phyloP scores from a whole-genome alignment of 2,329 filamentous ascomycete genomes.

The Botrytis sinoallii region DNA sequence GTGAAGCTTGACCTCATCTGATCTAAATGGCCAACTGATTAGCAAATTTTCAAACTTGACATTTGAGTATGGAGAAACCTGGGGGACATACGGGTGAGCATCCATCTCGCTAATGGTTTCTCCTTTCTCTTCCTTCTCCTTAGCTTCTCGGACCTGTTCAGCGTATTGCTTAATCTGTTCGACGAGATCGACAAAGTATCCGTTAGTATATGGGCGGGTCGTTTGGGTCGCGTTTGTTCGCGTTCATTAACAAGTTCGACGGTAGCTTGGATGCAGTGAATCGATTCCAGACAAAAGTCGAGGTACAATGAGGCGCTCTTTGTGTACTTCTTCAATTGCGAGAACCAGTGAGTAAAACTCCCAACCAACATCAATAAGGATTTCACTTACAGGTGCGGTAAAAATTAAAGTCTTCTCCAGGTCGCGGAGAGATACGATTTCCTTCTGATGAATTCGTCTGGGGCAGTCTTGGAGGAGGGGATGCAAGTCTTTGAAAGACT shows the following conservation, averaged over 20 bases:
- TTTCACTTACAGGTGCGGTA: constrained; percentile 85
- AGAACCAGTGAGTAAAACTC: constrained; percentile 68
- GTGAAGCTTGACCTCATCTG: constrained; percentile 74
- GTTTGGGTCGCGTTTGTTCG: constrained; percentile 78
- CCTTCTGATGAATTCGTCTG: constrained; percentile 73
- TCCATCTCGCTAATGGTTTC: constrained; percentile 54
- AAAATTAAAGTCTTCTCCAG: constrained; percentile 91
- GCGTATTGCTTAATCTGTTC: constrained; percentile 92
- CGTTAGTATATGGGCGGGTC: constrained; percentile 92
- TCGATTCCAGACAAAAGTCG: constrained; percentile 85
- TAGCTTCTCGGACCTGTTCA: constrained; percentile 72
- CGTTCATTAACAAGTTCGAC: constrained; percentile 81
- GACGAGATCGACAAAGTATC: constrained; percentile 94
- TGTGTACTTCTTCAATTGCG: constrained; percentile 69
- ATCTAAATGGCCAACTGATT: constrained; percentile 42
- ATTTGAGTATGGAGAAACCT: neutral
- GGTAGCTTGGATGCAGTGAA: constrained; percentile 85
- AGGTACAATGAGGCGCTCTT: constrained; percentile 70
- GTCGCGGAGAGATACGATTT: constrained; percentile 88
- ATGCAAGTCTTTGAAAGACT: constrained; percentile 74
- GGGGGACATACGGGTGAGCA: constrained; percentile 52
- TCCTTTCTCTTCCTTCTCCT: constrained; percentile 61
- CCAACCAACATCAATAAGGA: constrained; percentile 55
- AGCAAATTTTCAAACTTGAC: constrained; percentile 23
- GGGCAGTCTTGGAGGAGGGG: constrained; percentile 76